phyloP scores from a whole-genome alignment of 805 yeast species.

The Priceomyces melissophilus region DNA sequence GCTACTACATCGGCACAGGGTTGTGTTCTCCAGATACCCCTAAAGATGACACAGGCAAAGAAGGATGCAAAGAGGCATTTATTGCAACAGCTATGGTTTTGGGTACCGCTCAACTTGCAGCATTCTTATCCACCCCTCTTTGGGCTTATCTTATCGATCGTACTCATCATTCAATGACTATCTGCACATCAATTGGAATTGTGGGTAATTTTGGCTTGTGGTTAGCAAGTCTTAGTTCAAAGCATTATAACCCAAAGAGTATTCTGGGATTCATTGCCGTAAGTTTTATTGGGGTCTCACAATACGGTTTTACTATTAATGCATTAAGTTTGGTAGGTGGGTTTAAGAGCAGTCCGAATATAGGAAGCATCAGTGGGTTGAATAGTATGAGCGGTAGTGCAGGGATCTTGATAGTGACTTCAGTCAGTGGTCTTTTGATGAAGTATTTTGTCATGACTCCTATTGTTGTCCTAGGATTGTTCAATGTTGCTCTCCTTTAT shows the following conservation, averaged over 20 bases:
- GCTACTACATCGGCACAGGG: conserved; percentile 50
- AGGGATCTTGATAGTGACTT: conserved; percentile 59
- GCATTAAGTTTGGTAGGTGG: conserved; percentile 56
- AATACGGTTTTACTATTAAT: conserved; percentile 58
- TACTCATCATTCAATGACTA: conserved; percentile 22
- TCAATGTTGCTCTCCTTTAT: conserved; percentile 18
- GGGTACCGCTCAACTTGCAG: conserved; percentile 60
- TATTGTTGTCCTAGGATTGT: conserved; percentile 48
- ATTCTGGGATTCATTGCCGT: conserved; percentile 39
- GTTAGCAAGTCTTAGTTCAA: conserved; percentile 13
- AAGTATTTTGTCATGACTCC: conserved; percentile 59
- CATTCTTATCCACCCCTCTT: conserved; percentile 59
- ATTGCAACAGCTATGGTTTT: conserved; percentile 63
- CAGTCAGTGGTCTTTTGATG: conserved; percentile 59
- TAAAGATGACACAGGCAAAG: conserved; percentile 21
- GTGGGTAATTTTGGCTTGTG: conserved; percentile 37
- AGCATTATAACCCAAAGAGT: conserved; percentile 31
- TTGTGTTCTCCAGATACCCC: conserved; percentile 33
- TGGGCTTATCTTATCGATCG: conserved; percentile 59
- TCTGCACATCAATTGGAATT: conserved; percentile 42
- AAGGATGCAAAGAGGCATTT: conserved; percentile 58
- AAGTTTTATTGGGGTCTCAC: conserved; percentile 51
- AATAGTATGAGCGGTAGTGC: conserved; percentile 66
- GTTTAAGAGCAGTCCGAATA: conserved; percentile 38
- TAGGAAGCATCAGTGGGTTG: conserved; percentile 69